Conservation (phyloP, 768 basidiomycete genomes). For the Phanerochaete sordida region DNA sequence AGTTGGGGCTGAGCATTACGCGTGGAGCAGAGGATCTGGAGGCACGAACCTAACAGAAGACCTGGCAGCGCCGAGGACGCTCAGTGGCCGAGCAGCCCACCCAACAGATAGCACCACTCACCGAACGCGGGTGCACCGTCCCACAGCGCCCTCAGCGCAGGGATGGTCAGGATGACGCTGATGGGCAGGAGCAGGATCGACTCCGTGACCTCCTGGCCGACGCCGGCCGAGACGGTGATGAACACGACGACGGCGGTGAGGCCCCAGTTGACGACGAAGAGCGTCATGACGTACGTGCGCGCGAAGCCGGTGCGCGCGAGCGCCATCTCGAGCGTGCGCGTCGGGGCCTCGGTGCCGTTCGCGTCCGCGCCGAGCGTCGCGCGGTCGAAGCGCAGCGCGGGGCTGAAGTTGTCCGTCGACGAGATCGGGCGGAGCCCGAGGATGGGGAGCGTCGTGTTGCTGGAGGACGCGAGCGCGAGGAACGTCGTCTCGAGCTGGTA, state of each 20-base stretch:
- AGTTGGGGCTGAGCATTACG: background rate
- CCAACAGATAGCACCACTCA: background rate
- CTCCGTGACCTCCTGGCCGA: slow-evolving; percentile 11
- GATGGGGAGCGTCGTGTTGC: slow-evolving; percentile 9
- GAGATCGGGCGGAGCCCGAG: slow-evolving; percentile 13
- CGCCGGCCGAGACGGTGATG: slow-evolving; percentile 17
- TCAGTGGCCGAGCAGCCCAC: background rate
- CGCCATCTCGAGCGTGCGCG: slow-evolving; percentile 4
- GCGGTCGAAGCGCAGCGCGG: background rate
- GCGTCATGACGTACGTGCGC: slow-evolving; percentile 15
- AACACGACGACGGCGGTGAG: slow-evolving; percentile 17
- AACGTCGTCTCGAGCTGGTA: slow-evolving; percentile 16
- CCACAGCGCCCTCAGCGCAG: slow-evolving; percentile 16
- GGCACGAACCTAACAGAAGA: slow-evolving; percentile 13
- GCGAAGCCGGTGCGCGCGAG: slow-evolving; percentile 14
- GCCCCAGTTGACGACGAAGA: slow-evolving; percentile 20
- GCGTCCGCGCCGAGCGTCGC: background rate
- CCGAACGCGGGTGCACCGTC: slow-evolving; percentile 19
- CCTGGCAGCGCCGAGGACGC: background rate
- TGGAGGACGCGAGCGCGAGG: slow-evolving; percentile 4
- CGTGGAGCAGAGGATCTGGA: background rate
- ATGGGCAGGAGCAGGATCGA: slow-evolving; percentile 19
- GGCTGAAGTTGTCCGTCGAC: slow-evolving; percentile 14
- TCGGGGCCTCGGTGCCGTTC: background rate
- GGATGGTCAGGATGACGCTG: slow-evolving; percentile 20